A percentile compares a stretch with the other conserved stretches of the same genome.
Conservation (phyloP, 768 basidiomycete species). For the Tricholoma saponaceum region DNA sequence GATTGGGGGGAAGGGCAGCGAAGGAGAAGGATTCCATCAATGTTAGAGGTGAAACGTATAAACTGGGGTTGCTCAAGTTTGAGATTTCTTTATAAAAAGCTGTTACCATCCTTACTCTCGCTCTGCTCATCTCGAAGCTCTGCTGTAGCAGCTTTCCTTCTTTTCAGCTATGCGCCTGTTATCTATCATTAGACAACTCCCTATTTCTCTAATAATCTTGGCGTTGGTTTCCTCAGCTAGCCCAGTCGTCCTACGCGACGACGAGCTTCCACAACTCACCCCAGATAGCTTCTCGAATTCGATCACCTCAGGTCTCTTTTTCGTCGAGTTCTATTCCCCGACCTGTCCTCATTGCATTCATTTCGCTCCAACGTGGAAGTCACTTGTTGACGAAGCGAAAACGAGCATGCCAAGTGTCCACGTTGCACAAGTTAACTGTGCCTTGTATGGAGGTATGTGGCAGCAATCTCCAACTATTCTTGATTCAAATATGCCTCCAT, state of each 20-base stretch:
- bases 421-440: constrained; percentile 81
- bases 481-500: not conserved
- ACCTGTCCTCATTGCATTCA: constrained; percentile 75
- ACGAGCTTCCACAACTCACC: constrained; percentile 35
- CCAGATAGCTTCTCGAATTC: constrained; percentile 51
- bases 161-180: constrained; percentile 8
- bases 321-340: constrained; percentile 87
- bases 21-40: constrained; percentile 55
- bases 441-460: constrained; percentile 67
- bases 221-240: constrained; percentile 27
- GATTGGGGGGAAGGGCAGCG: constrained; percentile 42
- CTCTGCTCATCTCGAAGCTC: constrained; percentile 5
- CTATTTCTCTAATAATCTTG: constrained; percentile 26
- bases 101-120: not conserved
- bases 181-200: constrained; percentile 14
- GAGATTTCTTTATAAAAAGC: not conserved
- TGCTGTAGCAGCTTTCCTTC: constrained; percentile 13
- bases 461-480: not conserved
- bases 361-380: constrained; percentile 82
- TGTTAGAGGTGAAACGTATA: not conserved
- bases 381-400: constrained; percentile 52
- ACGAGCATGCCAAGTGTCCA: constrained; percentile 48
- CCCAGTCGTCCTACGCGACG: constrained; percentile 24
- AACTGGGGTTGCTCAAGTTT: no score
- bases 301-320: constrained; percentile 61